These are phyloP conservation scores for Suillus sp. DNA, from an alignment of 768 basidiomycete genomes.

Conservation along the genomic window DNA sequence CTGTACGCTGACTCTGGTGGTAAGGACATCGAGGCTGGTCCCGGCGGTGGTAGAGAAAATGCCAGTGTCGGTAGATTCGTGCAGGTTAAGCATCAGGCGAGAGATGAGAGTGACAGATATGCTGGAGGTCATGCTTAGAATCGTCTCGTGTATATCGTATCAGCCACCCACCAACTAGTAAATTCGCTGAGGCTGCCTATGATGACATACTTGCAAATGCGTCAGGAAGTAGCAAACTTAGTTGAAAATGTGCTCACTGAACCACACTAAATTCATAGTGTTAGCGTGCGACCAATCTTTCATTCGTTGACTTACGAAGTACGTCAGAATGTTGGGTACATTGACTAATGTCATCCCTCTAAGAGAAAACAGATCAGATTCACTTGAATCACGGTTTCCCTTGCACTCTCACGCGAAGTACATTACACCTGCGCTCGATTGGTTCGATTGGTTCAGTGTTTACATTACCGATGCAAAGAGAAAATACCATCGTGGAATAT, in stretches of 20 bases:
- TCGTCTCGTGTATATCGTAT: not conserved
- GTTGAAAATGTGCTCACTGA: not conserved
- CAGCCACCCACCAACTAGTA: constrained; percentile 45
- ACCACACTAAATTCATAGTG: not conserved
- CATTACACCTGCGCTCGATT: constrained; percentile 43
- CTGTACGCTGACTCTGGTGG: not conserved
- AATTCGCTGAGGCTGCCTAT: constrained; percentile 49
- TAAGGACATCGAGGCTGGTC: not conserved
- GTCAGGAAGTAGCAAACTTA: not conserved
- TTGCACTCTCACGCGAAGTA: constrained; percentile 51
- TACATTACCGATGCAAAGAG: not conserved
- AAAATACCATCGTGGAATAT: constrained; percentile 54
- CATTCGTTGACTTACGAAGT: constrained; percentile 31
- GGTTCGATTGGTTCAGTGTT: not conserved
- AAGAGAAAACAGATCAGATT: not conserved
- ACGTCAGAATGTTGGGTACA: constrained; percentile 47
- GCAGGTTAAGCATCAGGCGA: constrained; percentile 58
- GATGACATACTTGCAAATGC: constrained; percentile 17
- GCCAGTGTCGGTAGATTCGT: constrained; percentile 36
- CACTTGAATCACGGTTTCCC: constrained; percentile 18
- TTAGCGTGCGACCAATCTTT: not conserved
- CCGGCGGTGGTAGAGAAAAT: constrained; percentile 7
- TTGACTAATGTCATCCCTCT: constrained; percentile 57
- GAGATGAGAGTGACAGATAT: constrained; percentile 56
- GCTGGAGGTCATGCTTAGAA: constrained; percentile 27